Percentiles rank a stretch among this genome's conserved stretches.
Conservation (phyloP, 495 filamentous ascomycete genomes). For the Daldinia loculata region DNA sequence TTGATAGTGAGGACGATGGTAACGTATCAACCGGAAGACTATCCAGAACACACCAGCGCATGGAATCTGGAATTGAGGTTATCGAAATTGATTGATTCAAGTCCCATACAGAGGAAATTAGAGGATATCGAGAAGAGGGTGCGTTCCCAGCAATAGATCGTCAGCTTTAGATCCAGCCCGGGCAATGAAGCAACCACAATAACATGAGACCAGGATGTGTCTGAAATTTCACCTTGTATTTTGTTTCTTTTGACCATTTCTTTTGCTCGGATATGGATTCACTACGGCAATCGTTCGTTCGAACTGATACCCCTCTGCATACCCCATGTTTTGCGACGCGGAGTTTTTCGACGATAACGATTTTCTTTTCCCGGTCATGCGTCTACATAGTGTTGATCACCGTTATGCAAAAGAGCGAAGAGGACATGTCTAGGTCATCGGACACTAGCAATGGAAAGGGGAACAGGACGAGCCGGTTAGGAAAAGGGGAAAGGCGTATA, state of each 20-base stretch:
- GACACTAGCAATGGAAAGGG: neutral
- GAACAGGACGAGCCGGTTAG: neutral
- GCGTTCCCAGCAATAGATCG: neutral
- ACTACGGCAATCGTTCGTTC: constrained; percentile 19
- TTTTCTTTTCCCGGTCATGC: neutral
- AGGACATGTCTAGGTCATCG: neutral
- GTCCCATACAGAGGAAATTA: neutral
- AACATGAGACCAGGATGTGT: neutral
- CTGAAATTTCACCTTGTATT: neutral
- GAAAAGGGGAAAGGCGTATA: neutral
- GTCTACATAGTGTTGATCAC: neutral
- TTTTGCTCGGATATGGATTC: constrained; percentile 9
- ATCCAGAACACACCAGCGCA: neutral
- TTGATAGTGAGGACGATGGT: constrained; percentile 31
- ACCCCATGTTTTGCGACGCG: constrained; percentile 5
- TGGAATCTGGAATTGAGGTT: constrained; percentile 23
- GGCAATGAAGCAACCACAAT: neutral
- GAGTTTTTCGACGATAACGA: constrained; percentile 25
- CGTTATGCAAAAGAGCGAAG: neutral
- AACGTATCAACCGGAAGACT: neutral
- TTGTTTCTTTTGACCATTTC: neutral
- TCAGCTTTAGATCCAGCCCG: neutral
- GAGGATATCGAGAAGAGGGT: neutral
- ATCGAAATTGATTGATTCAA: constrained; percentile 38
- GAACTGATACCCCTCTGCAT: constrained; percentile 31